Percentiles rank a stretch among this genome's conserved stretches.
Conservation (phyloP, 2,329 filamentous ascomycete genomes). For the Rhynchosporium agropyri region DNA sequence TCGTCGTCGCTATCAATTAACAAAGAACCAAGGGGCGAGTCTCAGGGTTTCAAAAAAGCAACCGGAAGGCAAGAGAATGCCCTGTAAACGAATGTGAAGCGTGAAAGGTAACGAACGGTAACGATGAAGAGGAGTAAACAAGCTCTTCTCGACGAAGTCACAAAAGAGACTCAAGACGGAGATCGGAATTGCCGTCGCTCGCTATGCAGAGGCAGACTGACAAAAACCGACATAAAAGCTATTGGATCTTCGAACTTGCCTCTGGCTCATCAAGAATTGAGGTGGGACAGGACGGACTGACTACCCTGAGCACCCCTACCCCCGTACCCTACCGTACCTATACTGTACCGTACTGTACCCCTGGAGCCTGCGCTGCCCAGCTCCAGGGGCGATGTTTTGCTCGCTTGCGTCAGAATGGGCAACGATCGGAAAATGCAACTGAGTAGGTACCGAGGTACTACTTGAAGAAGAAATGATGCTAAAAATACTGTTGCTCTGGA, state of each 20-base stretch:
- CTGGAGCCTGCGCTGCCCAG: neutral
- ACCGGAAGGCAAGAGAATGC: slow-evolving; percentile 16
- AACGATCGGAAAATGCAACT: slow-evolving; percentile 11
- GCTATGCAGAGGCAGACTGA: neutral
- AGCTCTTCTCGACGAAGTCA: slow-evolving; percentile 3
- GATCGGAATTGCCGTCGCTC: slow-evolving; percentile 2
- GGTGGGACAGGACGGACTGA: neutral
- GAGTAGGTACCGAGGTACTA: no score
- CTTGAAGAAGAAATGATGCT: neutral
- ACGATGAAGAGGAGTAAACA: slow-evolving; percentile 9
- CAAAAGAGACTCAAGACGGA: neutral
- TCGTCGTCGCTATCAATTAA: neutral
- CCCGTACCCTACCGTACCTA: slow-evolving; percentile 8
- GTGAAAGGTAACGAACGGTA: slow-evolving; percentile 11
- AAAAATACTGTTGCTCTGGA: slow-evolving; percentile 20
- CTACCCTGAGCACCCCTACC: slow-evolving; percentile 6
- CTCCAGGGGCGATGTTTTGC: no score
- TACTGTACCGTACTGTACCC: neutral
- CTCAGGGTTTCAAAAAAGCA: slow-evolving; percentile 12
- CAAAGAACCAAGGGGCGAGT: slow-evolving; percentile 11
- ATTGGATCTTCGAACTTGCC: slow-evolving; percentile 6
- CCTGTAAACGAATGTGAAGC: slow-evolving; percentile 14
- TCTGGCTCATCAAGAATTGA: slow-evolving; percentile 16
- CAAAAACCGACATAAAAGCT: neutral
- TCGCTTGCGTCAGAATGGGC: neutral